phyloP scores from a whole-genome alignment of 257 asterid genomes.

The Jasminum sambac region DNA sequence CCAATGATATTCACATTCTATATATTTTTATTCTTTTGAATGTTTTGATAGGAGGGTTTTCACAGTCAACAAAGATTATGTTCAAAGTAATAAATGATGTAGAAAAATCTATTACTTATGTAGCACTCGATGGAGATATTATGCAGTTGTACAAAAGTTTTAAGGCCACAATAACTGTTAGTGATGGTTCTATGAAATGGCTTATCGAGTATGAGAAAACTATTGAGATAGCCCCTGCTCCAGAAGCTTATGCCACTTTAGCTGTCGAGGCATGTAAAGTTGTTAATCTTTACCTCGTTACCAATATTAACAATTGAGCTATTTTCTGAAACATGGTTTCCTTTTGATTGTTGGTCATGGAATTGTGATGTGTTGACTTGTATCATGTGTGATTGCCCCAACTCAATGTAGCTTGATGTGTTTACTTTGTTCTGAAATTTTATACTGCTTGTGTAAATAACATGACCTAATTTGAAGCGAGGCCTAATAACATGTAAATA shows the following conservation, averaged over 20 bases:
- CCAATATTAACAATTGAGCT: neutral
- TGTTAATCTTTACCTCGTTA: conserved; percentile 29
- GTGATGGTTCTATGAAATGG: conserved; percentile 26
- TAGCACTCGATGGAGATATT: conserved; percentile 26
- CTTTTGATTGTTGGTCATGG: neutral
- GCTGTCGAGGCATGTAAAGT: conserved; percentile 16
- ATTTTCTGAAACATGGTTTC: too few species aligned
- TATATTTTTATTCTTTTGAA: too few species aligned
- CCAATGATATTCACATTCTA: too few species aligned
- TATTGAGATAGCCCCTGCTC: conserved; percentile 29
- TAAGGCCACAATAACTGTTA: neutral
- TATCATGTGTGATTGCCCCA: too few species aligned
- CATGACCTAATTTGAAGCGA: too few species aligned
- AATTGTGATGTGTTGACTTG: too few species aligned
- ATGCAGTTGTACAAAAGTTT: conserved; percentile 26
- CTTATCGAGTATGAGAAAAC: conserved; percentile 27
- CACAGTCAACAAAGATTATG: conserved; percentile 24
- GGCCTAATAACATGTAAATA: too few species aligned
- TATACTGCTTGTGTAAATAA: too few species aligned
- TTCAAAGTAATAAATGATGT: conserved; percentile 26
- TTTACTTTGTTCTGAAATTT: too few species aligned
- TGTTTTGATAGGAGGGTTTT: conserved; percentile 22
- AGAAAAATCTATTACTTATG: conserved; percentile 18
- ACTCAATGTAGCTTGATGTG: too few species aligned
- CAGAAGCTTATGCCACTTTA: conserved; percentile 24